Conservation (phyloP, 495 filamentous ascomycete genomes). For the Annulohypoxylon nitens region DNA sequence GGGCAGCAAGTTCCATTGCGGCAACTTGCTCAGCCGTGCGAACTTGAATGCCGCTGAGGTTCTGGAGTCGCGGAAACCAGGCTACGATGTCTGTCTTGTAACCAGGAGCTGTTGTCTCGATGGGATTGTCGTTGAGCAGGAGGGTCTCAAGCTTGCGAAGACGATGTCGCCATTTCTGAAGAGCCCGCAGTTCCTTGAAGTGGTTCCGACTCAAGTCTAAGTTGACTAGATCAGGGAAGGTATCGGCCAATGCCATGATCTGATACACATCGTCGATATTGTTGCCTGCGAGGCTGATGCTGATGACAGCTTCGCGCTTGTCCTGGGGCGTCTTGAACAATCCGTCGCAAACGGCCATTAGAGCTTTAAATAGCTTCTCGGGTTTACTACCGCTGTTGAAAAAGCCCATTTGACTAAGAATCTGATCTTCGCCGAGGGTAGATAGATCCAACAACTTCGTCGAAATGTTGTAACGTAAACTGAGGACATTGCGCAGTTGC, state of each 20-base stretch:
- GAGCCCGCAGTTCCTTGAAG: slow-evolving; percentile 76
- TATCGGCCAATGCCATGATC: slow-evolving; percentile 77
- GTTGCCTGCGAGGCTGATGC: slow-evolving; percentile 83
- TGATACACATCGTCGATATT: slow-evolving; percentile 74
- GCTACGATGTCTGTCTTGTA: slow-evolving; percentile 78
- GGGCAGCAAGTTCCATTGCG: slow-evolving; percentile 54
- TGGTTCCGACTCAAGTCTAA: slow-evolving; percentile 87
- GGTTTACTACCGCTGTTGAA: slow-evolving; percentile 78
- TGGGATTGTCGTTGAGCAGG: slow-evolving; percentile 79
- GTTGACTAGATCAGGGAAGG: slow-evolving; percentile 85
- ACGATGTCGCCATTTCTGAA: slow-evolving; percentile 78
- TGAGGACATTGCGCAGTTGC: slow-evolving; percentile 69
- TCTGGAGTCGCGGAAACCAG: slow-evolving; percentile 83
- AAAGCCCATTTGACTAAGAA: slow-evolving; percentile 76
- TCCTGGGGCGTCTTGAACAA: slow-evolving; percentile 73
- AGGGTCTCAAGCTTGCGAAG: slow-evolving; percentile 83
- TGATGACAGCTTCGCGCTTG: slow-evolving; percentile 78
- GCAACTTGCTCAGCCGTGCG: slow-evolving; percentile 75
- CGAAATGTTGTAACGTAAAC: slow-evolving; percentile 74
- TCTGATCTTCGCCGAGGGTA: slow-evolving; percentile 74
- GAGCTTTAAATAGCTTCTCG: slow-evolving; percentile 88
- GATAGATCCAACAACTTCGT: slow-evolving; percentile 85
- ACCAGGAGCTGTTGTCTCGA: slow-evolving; percentile 69
- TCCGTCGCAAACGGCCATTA: slow-evolving; percentile 84
- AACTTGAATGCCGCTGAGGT: slow-evolving; percentile 77